Base-by-base conservation (phyloP, 1,284 basidiomycete species). In the Vanrija sp. region DNA sequence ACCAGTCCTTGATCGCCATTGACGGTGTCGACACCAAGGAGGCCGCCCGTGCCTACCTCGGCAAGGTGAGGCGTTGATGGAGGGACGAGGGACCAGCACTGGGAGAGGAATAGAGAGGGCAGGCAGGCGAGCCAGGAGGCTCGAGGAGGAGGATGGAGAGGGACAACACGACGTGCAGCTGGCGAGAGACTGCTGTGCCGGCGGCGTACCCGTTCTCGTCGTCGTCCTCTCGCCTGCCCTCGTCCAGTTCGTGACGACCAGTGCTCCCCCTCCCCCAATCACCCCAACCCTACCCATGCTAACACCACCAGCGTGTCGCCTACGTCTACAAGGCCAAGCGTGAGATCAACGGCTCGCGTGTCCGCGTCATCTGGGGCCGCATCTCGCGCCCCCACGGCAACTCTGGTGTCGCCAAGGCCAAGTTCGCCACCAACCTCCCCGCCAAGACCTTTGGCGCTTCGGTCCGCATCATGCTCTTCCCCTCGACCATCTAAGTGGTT, bases 251-350 rank as follows among this genome's bases (percentile, higher is more conserved):
- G 34, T 15, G 12, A 15, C 34, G 34, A 34, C 34, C 34, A 34
- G 34, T 34, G 34, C 34, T 34, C 34, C 34, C 34, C 34, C 10
- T 12, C 47, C 14, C 14, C 34, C 1, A 23, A 23, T 5, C 16
- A 34, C 1, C 8, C 3, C 38, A 19, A 25, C 54, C 51, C 45
- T 28, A 14, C 6, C 25, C 21, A 23, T 23, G 40, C 60, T 63
- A 46, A 65, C 51, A 42, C 38, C 44, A 39, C 5, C 69, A 96
- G 92, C 91, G 95, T 69, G 84, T 98, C 66, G 96, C 95, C 62
- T 98, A 89, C 80, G 92, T 98, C 71, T 98, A 98, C 86, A 88
- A 87, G 78, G 93, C 91, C 63, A 93, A 95, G 83, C 84, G 86
- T 76, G 89, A 91, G 80, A 85, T 94, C 65, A 86, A 88, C 78